These are phyloP conservation scores for Mycena latifolia DNA, from an alignment of 768 basidiomycete species.

Conservation along the genomic window DNA sequence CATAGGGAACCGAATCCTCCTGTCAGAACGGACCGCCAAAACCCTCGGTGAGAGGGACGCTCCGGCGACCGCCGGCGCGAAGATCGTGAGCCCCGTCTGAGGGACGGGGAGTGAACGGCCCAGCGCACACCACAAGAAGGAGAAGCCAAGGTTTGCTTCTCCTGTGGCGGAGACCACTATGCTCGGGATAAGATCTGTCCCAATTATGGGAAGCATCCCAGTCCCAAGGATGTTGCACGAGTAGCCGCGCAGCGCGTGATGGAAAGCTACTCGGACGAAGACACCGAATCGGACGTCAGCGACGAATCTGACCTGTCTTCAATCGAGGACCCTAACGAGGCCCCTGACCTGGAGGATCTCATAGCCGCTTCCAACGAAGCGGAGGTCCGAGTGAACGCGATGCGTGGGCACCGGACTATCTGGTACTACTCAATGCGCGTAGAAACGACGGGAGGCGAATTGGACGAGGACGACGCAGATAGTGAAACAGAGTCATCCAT, in stretches of 20 bases:
- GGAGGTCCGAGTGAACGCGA: background rate
- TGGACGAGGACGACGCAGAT: background rate
- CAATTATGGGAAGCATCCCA: background rate
- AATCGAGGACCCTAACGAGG: background rate
- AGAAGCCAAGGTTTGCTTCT: background rate
- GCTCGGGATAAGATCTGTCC: conserved; percentile 7
- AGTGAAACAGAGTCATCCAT: background rate
- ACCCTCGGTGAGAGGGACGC: too few relatives aligned
- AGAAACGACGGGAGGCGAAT: background rate
- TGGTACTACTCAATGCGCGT: conserved; percentile 7
- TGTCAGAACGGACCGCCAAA: background rate
- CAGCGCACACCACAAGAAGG: too few relatives aligned
- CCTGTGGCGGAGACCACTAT: conserved; percentile 9
- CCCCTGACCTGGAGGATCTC: conserved; percentile 11
- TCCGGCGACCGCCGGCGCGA: too few relatives aligned
- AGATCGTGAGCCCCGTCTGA: too few relatives aligned
- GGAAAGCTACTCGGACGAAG: conserved; percentile 11
- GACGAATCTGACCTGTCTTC: background rate
- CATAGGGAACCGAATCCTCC: too few relatives aligned
- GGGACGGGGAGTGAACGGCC: too few relatives aligned
- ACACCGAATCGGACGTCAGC: background rate
- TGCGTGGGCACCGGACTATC: background rate
- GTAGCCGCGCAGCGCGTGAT: background rate
- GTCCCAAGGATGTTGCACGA: background rate
- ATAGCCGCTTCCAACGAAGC: background rate